These are phyloP conservation scores for Withania somnifera DNA, from an alignment of 305 asterid species.

Conservation along the genomic window DNA sequence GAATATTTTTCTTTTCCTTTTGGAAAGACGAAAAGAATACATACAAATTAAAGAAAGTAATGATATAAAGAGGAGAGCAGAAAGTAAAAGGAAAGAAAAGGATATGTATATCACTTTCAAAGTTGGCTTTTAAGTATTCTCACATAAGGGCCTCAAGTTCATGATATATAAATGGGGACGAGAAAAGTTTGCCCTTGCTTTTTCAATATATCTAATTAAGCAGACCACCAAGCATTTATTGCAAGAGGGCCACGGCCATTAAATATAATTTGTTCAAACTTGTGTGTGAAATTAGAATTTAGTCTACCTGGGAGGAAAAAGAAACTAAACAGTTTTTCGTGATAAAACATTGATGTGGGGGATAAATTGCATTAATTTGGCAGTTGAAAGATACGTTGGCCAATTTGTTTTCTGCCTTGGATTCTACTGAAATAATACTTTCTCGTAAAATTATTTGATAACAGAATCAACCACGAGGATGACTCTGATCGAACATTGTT, in stretches of 20 bases:
- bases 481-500: neutral
- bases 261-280: constrained; percentile 10
- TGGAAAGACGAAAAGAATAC: neutral
- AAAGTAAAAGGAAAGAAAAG: neutral
- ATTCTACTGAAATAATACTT: neutral
- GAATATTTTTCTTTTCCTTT: neutral
- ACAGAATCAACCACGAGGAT: neutral
- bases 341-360: neutral
- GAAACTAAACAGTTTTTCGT: neutral
- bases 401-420: constrained; percentile 1
- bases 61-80: neutral
- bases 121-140: constrained; percentile 3
- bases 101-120: constrained; percentile 16
- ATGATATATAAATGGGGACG: constrained; percentile 14
- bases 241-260: constrained; percentile 41
- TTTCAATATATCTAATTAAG: constrained; percentile 14
- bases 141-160: constrained; percentile 16
- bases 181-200: neutral
- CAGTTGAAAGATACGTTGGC: neutral
- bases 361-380: neutral
- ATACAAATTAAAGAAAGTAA: neutral
- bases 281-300: constrained; percentile 10
- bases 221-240: constrained; percentile 26
- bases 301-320: neutral
- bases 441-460: neutral